Evolutionary conservation across 192 early-diverging fungal genomes (phyloP).

Genomic region (Umbelopsis ramanniana): DNA sequence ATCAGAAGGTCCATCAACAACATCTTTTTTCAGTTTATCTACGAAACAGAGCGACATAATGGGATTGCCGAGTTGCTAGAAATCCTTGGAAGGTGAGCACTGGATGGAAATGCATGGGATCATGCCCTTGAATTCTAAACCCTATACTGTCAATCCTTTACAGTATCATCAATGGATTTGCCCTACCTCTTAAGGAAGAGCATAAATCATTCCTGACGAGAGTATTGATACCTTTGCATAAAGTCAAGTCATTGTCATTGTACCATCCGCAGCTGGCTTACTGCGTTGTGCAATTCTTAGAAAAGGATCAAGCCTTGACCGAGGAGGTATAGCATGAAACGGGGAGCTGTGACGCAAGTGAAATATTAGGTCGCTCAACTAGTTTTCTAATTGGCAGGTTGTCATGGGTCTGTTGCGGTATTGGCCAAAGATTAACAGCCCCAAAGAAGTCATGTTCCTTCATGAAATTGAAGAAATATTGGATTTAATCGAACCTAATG

Average conservation of each 20-base stretch:
- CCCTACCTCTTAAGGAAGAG: conserved; percentile 90
- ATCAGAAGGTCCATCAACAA: conserved; percentile 92
- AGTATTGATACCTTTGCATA: conserved; percentile 90
- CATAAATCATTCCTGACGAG: conserved; percentile 86
- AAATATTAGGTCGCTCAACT: not conserved
- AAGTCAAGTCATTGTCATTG: conserved; percentile 81
- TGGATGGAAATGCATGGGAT: too few species aligned
- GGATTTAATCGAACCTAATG: conserved; percentile 81
- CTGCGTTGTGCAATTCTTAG: conserved; percentile 92
- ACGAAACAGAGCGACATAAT: conserved; percentile 89
- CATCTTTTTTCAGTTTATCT: conserved; percentile 91
- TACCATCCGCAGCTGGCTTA: conserved; percentile 93
- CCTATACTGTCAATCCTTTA: too few species aligned
- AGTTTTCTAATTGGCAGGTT: conserved; percentile 26
- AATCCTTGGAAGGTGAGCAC: conserved; percentile 82
- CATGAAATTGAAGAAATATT: conserved; percentile 91
- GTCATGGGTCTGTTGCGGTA: conserved; percentile 81
- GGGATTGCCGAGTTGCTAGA: conserved; percentile 92
- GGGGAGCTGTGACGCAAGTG: too few species aligned
- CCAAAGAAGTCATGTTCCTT: conserved; percentile 95
- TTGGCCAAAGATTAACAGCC: conserved; percentile 94
- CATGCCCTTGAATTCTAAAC: not conserved
- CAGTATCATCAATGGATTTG: conserved; percentile 96
- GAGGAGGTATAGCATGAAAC: conserved; percentile 43
- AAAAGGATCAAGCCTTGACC: conserved; percentile 87